A percentile compares a stretch with the other conserved stretches of the same genome.
phyloP scores from a whole-genome alignment of 2,329 filamentous ascomycete species.

The Fusarium sp. region DNA sequence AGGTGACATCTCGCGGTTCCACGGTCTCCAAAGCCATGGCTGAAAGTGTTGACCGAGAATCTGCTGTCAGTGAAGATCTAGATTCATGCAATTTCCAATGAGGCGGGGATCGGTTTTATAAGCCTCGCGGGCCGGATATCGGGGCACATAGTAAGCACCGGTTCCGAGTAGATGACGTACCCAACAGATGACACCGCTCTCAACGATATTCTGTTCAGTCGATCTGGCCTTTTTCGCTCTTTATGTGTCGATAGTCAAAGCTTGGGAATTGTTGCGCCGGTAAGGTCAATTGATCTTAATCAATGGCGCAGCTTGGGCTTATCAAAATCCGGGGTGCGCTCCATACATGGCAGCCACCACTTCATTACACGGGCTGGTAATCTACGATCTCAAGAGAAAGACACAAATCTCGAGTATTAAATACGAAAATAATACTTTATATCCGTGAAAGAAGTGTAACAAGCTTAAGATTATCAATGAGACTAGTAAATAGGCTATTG shows the following conservation, averaged over 20 bases:
- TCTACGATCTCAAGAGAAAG: neutral
- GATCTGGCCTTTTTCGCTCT: too few species aligned
- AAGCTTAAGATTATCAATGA: neutral
- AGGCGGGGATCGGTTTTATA: neutral
- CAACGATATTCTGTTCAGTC: fast-evolving
- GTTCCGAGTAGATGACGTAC: neutral
- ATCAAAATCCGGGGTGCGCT: too few species aligned
- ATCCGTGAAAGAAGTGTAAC: fast-evolving
- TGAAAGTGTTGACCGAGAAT: fast-evolving
- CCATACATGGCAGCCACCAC: too few species aligned
- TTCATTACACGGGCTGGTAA: too few species aligned
- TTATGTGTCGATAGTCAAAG: too few species aligned
- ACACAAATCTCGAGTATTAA: fast-evolving
- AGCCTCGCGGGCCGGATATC: neutral
- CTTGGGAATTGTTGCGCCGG: too few species aligned
- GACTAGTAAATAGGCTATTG: neutral
- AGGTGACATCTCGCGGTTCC: neutral
- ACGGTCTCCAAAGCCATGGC: neutral
- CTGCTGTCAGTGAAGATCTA: too few species aligned
- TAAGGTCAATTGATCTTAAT: too few species aligned
- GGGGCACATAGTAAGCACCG: neutral
- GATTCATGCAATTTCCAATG: fast-evolving
- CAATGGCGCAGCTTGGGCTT: too few species aligned
- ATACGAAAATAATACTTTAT: neutral
- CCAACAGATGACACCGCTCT: neutral